Base-by-base conservation (phyloP, 1,284 basidiomycete species). In the Salmacisia buchloeana region DNA sequence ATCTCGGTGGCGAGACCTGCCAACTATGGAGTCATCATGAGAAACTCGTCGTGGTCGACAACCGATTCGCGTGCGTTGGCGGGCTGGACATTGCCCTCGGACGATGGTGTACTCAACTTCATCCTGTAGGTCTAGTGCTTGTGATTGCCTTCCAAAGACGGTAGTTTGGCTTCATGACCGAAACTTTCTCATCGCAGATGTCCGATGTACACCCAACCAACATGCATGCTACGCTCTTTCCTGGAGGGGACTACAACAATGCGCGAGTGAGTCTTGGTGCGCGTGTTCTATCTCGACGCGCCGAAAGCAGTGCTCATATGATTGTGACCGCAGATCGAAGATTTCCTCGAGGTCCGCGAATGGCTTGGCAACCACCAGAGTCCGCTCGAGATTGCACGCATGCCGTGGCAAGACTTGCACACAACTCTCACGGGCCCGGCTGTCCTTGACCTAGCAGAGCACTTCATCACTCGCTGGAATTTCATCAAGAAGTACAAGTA, bases 41-140 rank as follows among this genome's bases (percentile, higher is more conserved):
- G 69, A 83, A 83, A 25, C 74, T 83, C 5, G 82, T 83, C 52
- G 69, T 92, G 12, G 88, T 96, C 10, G 92, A 96, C 81, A 92
- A 93, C 77, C 34, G 23, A 2, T 33, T 38, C 27, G 71, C 69
- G 85, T 71, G 65, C 35, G 86, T 92, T 63, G 90, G 92, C 29
- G 92, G 92, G 25, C 85, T 94, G 21, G 92, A 96, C 77, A 84
- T 94, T 21, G 96, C 92, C 82, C 94, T 92, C 73, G 94, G 94
- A 5, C 87, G 94, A 35, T 97, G 93, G 92, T 94, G 97, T 80
- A 66, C 66, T 21, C 66, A 66, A 27, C n/a, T 18, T 9, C 66
- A 68, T 39, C 63, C 66, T 2, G 36, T 68, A 7, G 66, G 35
- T 43, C 27, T 18, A 93, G 96, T 76, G 91, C 91, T 0, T 89